Conservation (phyloP, 495 filamentous ascomycete genomes). For the Penicillium bovifimosum region DNA sequence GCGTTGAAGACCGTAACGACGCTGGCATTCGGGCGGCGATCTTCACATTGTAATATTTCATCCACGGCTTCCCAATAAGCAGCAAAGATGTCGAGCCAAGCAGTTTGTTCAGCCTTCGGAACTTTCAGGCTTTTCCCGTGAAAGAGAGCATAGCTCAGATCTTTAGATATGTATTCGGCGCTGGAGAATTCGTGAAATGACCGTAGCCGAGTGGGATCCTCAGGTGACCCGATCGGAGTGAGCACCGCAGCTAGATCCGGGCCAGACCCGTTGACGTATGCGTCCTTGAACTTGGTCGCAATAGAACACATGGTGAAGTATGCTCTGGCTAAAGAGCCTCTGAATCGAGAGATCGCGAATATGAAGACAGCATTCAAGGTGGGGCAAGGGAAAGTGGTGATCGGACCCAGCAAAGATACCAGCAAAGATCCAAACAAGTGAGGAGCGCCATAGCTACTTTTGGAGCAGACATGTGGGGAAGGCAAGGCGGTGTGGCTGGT, state of each 20-base stretch:
- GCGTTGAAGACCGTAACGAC: constrained; percentile 73
- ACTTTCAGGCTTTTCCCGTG: constrained; percentile 50
- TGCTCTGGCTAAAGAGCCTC: not conserved
- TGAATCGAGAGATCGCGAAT: not conserved
- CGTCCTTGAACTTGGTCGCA: constrained; percentile 56
- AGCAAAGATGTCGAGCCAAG: constrained; percentile 79
- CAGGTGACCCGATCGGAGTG: constrained; percentile 54
- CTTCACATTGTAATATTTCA: constrained; percentile 56
- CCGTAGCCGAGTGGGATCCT: constrained; percentile 52
- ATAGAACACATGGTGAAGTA: constrained; percentile 53
- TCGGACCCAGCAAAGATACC: not conserved
- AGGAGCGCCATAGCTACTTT: not conserved
- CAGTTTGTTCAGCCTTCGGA: constrained; percentile 56
- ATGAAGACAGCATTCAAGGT: not conserved
- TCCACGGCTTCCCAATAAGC: constrained; percentile 77
- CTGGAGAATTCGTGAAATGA: constrained; percentile 56
- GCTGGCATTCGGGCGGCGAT: constrained; percentile 42
- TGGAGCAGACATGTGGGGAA: constrained; percentile 7
- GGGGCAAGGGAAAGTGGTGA: not conserved
- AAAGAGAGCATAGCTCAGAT: constrained; percentile 59
- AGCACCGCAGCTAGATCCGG: constrained; percentile 63
- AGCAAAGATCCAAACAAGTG: not conserved
- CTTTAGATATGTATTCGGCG: constrained; percentile 51
- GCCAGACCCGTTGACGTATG: constrained; percentile 52
- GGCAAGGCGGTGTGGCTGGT: not conserved